A percentile compares a stretch with the other conserved stretches of the same genome.
Evolutionary conservation across 108 stramenopile genomes (phyloP).

Genomic region (Nitzschia inconspicua): DNA sequence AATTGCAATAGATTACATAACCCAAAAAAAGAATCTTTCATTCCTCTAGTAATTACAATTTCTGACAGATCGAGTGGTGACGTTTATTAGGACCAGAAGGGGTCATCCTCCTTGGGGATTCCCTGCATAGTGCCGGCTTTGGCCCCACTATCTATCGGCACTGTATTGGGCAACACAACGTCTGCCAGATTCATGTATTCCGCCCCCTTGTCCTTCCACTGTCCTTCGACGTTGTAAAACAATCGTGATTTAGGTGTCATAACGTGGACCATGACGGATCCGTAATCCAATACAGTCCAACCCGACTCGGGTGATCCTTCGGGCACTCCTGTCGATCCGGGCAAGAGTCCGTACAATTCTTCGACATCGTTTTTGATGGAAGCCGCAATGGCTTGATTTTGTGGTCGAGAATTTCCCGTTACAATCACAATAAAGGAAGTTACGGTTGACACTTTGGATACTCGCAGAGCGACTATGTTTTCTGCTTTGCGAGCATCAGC

Average conservation of each 20-base stretch:
- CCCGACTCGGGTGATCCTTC: constrained; percentile 88
- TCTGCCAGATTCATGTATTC: constrained; percentile 63
- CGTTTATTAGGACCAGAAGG: constrained; percentile 70
- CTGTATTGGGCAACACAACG: constrained; percentile 43
- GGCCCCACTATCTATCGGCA: background rate
- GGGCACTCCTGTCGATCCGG: constrained; percentile 70
- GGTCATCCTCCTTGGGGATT: constrained; percentile 51
- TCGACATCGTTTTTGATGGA: constrained; percentile 74
- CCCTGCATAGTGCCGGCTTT: constrained; percentile 23
- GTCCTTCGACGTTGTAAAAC: constrained; percentile 90
- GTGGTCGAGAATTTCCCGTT: constrained; percentile 84
- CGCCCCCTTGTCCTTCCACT: constrained; percentile 72
- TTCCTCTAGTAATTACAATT: no score
- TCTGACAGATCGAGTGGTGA: no score
- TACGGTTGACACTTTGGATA: constrained; percentile 61
- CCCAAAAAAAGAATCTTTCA: no score
- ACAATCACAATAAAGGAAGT: constrained; percentile 78
- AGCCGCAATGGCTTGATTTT: constrained; percentile 92
- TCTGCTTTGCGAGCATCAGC: constrained; percentile 89
- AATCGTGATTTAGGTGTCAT: constrained; percentile 88
- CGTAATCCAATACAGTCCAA: constrained; percentile 93
- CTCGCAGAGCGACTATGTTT: constrained; percentile 82
- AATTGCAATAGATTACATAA: no score
- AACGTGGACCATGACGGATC: constrained; percentile 87
- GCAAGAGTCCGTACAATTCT: constrained; percentile 42